phyloP scores from a whole-genome alignment of 331 rosid genomes.

The Quercus lobata region DNA sequence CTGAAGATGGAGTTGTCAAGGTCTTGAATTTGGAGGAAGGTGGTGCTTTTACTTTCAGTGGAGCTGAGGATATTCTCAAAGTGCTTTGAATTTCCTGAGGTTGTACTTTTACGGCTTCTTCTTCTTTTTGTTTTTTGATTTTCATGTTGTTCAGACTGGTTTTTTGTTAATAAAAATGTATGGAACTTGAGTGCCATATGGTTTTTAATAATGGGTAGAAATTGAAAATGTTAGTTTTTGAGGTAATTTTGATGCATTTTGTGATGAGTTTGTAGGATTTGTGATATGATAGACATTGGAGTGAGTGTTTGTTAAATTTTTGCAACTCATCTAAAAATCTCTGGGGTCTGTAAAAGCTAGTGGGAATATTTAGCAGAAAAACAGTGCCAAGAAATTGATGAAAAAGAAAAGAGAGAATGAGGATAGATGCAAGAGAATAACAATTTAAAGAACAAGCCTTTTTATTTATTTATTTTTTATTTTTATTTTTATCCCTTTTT shows the following conservation, averaged over 20 bases:
- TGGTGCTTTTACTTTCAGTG: conserved; percentile 82
- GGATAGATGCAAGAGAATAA: too few relatives aligned
- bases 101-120: neutral
- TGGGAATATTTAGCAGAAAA: too few relatives aligned
- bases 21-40: conserved; percentile 96
- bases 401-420: neutral
- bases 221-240: neutral
- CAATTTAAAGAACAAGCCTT: too few relatives aligned
- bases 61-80: conserved; percentile 79
- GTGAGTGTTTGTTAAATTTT: too few relatives aligned
- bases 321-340: too few relatives aligned
- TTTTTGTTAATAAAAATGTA: neutral
- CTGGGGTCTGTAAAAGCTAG: too few relatives aligned
- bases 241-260: too few relatives aligned
- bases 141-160: neutral
- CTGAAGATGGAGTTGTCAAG: conserved; percentile 88
- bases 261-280: too few relatives aligned
- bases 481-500: too few relatives aligned
- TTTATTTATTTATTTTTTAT: too few relatives aligned
- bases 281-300: too few relatives aligned
- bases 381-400: neutral
- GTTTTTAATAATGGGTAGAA: neutral
- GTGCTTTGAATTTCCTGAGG: conserved; percentile 34
- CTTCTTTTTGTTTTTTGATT: neutral
- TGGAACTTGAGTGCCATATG: neutral